Evolutionary conservation across 352 stramenopile species (phyloP), one percentile per base, ranked within the genome.

Genomic region (Elongisporangium undulatum): DNA sequence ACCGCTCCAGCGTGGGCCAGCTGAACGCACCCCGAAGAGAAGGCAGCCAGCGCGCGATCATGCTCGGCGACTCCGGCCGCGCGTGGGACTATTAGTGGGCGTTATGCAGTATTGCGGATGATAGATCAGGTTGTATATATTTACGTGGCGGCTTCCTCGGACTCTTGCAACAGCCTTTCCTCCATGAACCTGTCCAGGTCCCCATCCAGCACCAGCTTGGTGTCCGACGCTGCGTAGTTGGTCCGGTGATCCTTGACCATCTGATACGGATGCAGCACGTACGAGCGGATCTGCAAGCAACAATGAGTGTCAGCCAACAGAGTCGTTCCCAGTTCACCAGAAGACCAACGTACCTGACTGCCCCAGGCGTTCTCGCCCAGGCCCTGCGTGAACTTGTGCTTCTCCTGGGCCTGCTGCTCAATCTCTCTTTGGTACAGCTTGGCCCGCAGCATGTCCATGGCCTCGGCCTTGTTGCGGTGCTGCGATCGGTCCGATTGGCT

Each of bases 191-290:
- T 62, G 45, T 95, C 80, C 20, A 96, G 77, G 51, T 97, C 77
- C 21, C 96, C 96, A 64, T 98, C 89, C 16, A 99, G 71, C 59
- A 99, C 92, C 20, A 77, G 80, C 45, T 92, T 62, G 0, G 87
- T 81, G 70, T 98, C 82, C 12, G 71, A 85, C 53, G 87, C 92
- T n/a, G 96, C 86, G 68, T 89, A 89, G 21, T 96, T 94, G 2
- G 89, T 98, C 51, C 93, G 78, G 68, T 97, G 84, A 67, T 99
- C 96, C 63, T 99, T 99, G 41, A 99, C 93, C 72, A 99, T 86
- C 68, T 98, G 98, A 81, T 99, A 99, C 16, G 97, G 97, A 65
- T 99, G 95, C 68, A 99, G 68, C 54, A 97, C 82, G 71, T 99
- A 99, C 72, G 97, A 98, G 9, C 97, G 92, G 68, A 99, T 99